A percentile compares a stretch with the other conserved stretches of the same genome.
These are phyloP conservation scores for Trichosporon coremiiforme DNA, from an alignment of 1,284 basidiomycete genomes.

Conservation along the genomic window DNA sequence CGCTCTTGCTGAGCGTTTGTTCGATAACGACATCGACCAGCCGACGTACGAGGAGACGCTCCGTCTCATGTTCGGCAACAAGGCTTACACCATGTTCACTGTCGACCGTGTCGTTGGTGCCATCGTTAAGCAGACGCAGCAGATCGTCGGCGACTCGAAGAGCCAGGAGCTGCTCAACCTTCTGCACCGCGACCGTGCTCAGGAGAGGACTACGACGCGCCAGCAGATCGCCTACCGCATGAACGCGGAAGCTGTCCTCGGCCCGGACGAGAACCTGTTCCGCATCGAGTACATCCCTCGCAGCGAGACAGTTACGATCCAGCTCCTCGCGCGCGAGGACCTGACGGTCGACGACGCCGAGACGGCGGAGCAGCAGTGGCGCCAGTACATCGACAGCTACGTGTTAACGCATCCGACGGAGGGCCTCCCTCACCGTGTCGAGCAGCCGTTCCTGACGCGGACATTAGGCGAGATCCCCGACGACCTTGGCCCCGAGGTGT, in stretches of 20 bases:
- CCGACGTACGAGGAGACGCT: constrained; percentile 90
- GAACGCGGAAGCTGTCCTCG: constrained; percentile 78
- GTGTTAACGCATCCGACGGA: constrained; percentile 64
- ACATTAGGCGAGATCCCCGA: constrained; percentile 33
- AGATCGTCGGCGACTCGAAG: constrained; percentile 73
- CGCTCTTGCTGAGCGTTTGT: constrained; percentile 89
- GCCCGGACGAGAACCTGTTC: constrained; percentile 88
- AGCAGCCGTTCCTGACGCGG: constrained; percentile 72
- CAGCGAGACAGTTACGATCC: constrained; percentile 73
- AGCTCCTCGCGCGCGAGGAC: constrained; percentile 88
- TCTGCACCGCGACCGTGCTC: constrained; percentile 72
- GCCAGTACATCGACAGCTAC: constrained; percentile 85
- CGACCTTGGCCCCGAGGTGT: constrained; percentile 27
- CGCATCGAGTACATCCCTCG: constrained; percentile 82
- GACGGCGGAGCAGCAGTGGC: constrained; percentile 79
- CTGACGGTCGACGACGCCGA: constrained; percentile 81
- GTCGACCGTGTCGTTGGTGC: constrained; percentile 85
- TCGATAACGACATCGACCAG: constrained; percentile 89
- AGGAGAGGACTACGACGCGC: constrained; percentile 67
- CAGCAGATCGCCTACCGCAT: constrained; percentile 83
- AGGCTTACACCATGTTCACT: constrained; percentile 90
- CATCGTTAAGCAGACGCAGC: constrained; percentile 85
- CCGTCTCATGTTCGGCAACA: constrained; percentile 93
- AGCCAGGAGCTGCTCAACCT: constrained; percentile 81
- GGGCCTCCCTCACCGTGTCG: constrained; percentile 61